Conservation (phyloP, 2,329 filamentous ascomycete species). For the Xylogone sp. region DNA sequence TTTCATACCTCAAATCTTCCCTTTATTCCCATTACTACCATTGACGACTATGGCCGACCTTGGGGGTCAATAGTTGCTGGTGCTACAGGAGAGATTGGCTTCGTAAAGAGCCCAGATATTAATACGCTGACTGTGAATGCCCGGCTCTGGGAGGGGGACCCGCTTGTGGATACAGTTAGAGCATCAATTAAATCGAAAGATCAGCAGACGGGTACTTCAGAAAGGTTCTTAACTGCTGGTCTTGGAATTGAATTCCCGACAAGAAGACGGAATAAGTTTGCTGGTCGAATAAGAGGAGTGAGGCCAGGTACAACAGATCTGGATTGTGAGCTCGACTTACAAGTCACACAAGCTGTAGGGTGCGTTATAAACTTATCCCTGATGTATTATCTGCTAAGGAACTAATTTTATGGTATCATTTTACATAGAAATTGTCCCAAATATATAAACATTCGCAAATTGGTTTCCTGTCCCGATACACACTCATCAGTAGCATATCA, state of each 20-base stretch:
- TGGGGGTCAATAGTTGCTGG: constrained; percentile 17
- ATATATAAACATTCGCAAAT: constrained; percentile 1
- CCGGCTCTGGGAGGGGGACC: constrained; percentile 1
- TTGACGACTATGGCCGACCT: constrained; percentile 16
- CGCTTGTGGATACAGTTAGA: neutral
- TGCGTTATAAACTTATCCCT: too few relatives aligned
- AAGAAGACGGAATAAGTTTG: constrained; percentile 18
- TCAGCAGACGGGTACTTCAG: neutral
- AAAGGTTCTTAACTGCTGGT: constrained; percentile 13
- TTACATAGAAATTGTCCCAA: constrained; percentile 3
- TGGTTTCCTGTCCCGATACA: neutral
- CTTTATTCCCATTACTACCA: constrained; percentile 15
- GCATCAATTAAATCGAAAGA: neutral
- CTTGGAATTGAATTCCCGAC: constrained; percentile 18
- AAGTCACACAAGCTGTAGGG: neutral
- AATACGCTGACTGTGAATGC: constrained; percentile 1
- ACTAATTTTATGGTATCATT: too few relatives aligned
- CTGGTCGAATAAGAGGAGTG: constrained; percentile 8
- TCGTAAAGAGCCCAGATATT: constrained; percentile 10
- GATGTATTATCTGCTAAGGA: too few relatives aligned
- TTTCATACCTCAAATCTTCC: constrained; percentile 17
- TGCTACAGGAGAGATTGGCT: constrained; percentile 10
- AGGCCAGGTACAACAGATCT: neutral
- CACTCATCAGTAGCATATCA: neutral
- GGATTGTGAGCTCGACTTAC: neutral